A percentile compares a stretch with the other conserved stretches of the same genome.
Conservation (phyloP, 2,329 filamentous ascomycete species). For the Myotisia sp. region DNA sequence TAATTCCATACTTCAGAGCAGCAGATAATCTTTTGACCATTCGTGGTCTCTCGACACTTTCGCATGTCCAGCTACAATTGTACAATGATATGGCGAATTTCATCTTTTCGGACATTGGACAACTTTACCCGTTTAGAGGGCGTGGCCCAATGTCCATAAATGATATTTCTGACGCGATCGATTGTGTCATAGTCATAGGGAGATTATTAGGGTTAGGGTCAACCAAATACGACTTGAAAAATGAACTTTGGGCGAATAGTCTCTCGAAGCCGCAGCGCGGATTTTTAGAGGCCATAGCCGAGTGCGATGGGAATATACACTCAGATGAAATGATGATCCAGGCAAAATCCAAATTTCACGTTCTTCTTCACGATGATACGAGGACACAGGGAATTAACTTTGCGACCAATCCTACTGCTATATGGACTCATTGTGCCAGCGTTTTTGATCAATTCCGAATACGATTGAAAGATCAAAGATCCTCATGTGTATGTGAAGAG, state of each 20-base stretch:
- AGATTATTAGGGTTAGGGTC: constrained; percentile 25
- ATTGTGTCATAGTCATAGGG: constrained; percentile 23
- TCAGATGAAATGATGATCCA: constrained; percentile 2
- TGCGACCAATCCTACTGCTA: background rate
- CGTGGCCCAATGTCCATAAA: constrained; percentile 19
- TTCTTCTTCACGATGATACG: background rate
- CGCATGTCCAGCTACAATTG: constrained; percentile 13
- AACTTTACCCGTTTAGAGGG: constrained; percentile 16
- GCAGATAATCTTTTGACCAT: background rate
- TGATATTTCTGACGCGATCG: constrained; percentile 17
- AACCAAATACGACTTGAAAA: constrained; percentile 19
- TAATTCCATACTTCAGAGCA: no score
- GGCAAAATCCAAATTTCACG: constrained; percentile 3
- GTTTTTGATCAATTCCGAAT: constrained; percentile 8
- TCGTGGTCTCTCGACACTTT: background rate
- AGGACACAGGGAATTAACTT: background rate
- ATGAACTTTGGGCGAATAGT: constrained; percentile 1
- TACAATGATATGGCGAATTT: constrained; percentile 6
- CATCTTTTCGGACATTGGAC: constrained; percentile 14
- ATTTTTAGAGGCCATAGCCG: constrained; percentile 4
- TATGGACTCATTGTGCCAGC: constrained; percentile 6
- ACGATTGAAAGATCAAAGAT: constrained; percentile 1
- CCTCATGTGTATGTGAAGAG: background rate
- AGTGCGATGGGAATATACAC: constrained; percentile 5
- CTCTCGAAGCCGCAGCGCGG: constrained; percentile 2